Evolutionary conservation across 2,329 filamentous ascomycete species (phyloP), one percentile per base, ranked within the genome.

Genomic region (Neocatenulostroma microsporum): DNA sequence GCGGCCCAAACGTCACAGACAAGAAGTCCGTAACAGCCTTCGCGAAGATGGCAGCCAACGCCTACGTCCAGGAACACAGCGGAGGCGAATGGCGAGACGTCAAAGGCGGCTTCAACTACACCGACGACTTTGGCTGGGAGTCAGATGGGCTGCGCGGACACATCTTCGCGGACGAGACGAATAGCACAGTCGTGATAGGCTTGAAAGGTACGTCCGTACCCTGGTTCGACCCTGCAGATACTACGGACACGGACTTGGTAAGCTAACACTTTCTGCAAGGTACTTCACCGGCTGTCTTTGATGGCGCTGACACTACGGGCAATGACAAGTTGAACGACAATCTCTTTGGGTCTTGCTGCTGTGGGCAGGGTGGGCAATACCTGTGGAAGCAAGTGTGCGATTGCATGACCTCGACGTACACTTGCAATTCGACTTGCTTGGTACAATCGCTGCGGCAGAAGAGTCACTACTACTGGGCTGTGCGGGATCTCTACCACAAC

Each of bases 261-360:
- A 42, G 40, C 40, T 39, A 12, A 36, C 21, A 15, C 15, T 31
- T 17, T 17, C 8, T 34, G 29, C 9, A 30, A 50, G 43, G 46
- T 30, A 52, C 48, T 10, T 54, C 65, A 7, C 77, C 82, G 2
- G 89, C 91, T 10, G 80, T 96, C 3, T 96, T 95, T 56, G 89
- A 96, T 59, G 91, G 91, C n/a, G 84, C 89, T 24, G 89, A 88
- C 34, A 96, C 91, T 1, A 96, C 89, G 0, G 94, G 87, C 18
- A 94, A 94, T 50, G 91, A 98, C 66, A 98, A 98, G 66, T 70
- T 88, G 54, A 98, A 96, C 59, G 91, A 98, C 63, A 98, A 98
- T 57, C 71, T 98, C 8, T 94, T 94, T 63, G 95, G 95, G 66
- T 94, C 88, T 56, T 98, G 91, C 65, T 98, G 91, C 62, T 98